These are phyloP conservation scores for Colletotrichum abscissum DNA, from an alignment of 2,329 filamentous ascomycete genomes.

Conservation along the genomic window DNA sequence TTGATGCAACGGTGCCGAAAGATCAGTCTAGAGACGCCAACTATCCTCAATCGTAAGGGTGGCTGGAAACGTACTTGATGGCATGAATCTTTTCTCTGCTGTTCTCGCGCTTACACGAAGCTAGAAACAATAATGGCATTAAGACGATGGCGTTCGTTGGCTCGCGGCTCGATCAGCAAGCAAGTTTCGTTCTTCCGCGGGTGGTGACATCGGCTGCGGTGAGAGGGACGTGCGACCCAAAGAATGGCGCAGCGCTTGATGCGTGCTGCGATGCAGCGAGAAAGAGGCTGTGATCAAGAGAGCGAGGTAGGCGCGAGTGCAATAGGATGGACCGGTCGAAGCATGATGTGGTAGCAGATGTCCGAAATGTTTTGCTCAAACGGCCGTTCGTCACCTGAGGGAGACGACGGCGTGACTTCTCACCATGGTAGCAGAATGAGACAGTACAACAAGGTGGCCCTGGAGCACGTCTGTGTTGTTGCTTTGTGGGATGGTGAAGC, in stretches of 20 bases:
- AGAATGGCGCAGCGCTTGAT: slow-evolving; percentile 4
- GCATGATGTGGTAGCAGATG: background rate
- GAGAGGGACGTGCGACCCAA: slow-evolving; percentile 17
- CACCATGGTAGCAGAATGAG: slow-evolving; percentile 8
- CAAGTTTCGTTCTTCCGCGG: background rate
- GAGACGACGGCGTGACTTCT: slow-evolving; percentile 3
- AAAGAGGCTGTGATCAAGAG: background rate
- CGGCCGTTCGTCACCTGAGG: background rate
- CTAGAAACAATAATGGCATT: background rate
- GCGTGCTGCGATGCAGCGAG: slow-evolving; percentile 2
- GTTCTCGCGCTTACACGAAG: background rate
- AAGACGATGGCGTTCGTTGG: slow-evolving; percentile 9
- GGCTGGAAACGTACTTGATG: background rate
- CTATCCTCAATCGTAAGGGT: background rate
- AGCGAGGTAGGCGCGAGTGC: background rate
- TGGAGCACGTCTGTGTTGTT: slow-evolving; percentile 9
- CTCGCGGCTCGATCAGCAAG: background rate
- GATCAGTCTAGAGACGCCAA: background rate
- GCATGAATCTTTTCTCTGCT: background rate
- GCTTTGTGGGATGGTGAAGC: background rate
- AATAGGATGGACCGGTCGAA: background rate
- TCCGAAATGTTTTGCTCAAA: slow-evolving; percentile 3
- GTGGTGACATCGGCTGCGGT: background rate
- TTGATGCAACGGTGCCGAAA: background rate
- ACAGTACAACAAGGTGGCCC: background rate